Evolutionary conservation across 306 rosid genomes (phyloP).

Genomic region (Datisca glomerata): DNA sequence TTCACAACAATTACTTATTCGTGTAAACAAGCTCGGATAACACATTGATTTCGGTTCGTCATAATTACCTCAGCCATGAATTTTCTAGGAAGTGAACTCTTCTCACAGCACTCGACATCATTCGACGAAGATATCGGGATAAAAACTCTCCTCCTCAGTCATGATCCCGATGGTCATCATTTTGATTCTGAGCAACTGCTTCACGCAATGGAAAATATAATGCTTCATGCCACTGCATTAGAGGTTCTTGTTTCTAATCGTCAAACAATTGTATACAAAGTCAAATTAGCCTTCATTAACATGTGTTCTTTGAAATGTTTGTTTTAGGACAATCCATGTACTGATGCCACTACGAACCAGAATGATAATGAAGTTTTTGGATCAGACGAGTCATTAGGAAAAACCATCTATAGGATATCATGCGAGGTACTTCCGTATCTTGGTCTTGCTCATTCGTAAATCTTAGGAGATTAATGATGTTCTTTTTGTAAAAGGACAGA

Average conservation of each 20-base stretch:
- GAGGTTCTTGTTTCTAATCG: constrained; percentile 9
- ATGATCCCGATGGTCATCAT: constrained; percentile 52
- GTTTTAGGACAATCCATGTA: constrained; percentile 36
- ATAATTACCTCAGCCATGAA: constrained; percentile 29
- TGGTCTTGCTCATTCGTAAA: neutral
- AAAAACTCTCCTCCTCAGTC: constrained; percentile 43
- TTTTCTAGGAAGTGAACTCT: constrained; percentile 14
- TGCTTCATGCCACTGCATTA: constrained; percentile 30
- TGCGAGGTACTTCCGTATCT: constrained; percentile 20
- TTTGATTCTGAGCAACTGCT: constrained; percentile 50
- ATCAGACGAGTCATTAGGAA: constrained; percentile 22
- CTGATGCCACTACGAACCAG: constrained; percentile 18
- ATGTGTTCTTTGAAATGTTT: constrained; percentile 1
- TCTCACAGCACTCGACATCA: constrained; percentile 12
- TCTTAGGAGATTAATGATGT: neutral
- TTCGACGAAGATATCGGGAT: constrained; percentile 24
- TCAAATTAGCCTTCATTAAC: neutral
- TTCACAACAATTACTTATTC: neutral
- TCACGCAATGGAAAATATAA: constrained; percentile 31
- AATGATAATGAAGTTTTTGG: constrained; percentile 21
- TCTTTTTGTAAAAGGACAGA: constrained; percentile 24
- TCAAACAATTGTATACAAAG: neutral
- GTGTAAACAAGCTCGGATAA: neutral
- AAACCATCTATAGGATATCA: constrained; percentile 24
- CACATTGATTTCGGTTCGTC: constrained; percentile 5